Evolutionary conservation across 2,329 filamentous ascomycete genomes (phyloP), one percentile per base, ranked within the genome.

Genomic region (Xylariaceae sp.): DNA sequence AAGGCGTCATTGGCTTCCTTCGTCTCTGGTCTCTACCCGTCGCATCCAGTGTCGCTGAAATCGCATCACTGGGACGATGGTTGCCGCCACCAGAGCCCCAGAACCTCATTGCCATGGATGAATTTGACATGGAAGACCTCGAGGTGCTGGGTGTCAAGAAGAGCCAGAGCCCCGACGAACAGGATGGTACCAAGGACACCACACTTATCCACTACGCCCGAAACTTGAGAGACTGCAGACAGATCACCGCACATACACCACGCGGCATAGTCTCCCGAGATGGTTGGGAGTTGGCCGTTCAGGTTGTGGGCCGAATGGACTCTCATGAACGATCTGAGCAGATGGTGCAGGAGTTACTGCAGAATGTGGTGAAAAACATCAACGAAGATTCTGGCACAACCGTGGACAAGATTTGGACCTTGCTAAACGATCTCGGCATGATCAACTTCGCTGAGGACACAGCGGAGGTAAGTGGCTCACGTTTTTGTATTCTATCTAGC

Each of bases 261-360:
- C 61, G 64, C 36, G 63, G 58, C 22, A 69, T 62, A 18, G 67
- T 69, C 12, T 64, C 70, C 13, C 75, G 80, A 36, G 86, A 92
- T 61, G 92, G 93, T 9, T 97, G 93, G 93, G 90, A 97, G 72
- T 73, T 97, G 65, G 88, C 91, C 0, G 84, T 97, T 41, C 84
- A 90, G 54, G 81, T 96, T 11, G 77, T 97, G 42, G 89, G 88
- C 10, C 84, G 93, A 48, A 80, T 97, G 66, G 88, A 96, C 64
- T 84, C 91, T 53, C 76, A 80, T 1, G 77, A 83, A 45, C 80
- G 82, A 45, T 89, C 89, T 7, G 86, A 89, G 64, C 82, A 87
- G 58, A 86, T 86, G 53, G 88, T 97, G 11, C 80, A 84, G 39
- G 81, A 87, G 53, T 74, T 97, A 55, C 77, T 97, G 48, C 72